Evolutionary conservation across 2,329 filamentous ascomycete species (phyloP).

Genomic region (Verruconis gallopava): DNA sequence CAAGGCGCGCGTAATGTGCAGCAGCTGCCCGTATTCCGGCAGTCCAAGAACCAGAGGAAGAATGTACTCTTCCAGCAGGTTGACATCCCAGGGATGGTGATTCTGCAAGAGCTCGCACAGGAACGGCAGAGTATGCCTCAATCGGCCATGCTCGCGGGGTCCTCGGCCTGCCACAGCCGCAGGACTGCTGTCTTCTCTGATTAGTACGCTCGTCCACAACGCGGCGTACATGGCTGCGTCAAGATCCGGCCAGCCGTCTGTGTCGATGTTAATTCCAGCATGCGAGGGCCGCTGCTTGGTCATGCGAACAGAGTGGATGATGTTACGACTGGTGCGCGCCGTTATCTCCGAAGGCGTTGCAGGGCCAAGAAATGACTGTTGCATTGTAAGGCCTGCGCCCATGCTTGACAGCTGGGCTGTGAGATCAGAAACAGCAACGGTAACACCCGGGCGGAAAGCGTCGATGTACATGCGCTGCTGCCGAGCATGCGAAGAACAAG

Average conservation of each 20-base stretch:
- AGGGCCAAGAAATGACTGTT: conserved; percentile 36
- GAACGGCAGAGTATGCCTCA: conserved; percentile 47
- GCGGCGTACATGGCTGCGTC: conserved; percentile 56
- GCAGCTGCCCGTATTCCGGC: conserved; percentile 41
- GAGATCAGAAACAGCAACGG: conserved; percentile 50
- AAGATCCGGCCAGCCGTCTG: conserved; percentile 29
- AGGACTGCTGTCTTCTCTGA: conserved; percentile 25
- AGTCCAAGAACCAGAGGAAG: conserved; percentile 40
- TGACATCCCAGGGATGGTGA: conserved; percentile 57
- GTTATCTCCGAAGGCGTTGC: conserved; percentile 56
- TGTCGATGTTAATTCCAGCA: neutral
- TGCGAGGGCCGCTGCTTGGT: conserved; percentile 27
- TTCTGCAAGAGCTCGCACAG: conserved; percentile 52
- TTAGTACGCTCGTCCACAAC: conserved; percentile 51
- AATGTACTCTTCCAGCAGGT: conserved; percentile 56
- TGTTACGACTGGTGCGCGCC: conserved; percentile 66
- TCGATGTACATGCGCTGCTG: conserved; percentile 80
- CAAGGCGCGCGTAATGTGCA: conserved; percentile 43
- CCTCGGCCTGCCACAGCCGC: conserved; percentile 30
- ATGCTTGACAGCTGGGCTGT: conserved; percentile 44
- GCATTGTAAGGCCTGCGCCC: conserved; percentile 23
- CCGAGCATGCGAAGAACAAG: too few species aligned
- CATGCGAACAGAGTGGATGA: conserved; percentile 56
- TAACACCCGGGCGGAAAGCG: conserved; percentile 58
- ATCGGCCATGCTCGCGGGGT: conserved; percentile 8